Conservation (phyloP, 2,329 filamentous ascomycete genomes). For the Thermochaetoides dissita region DNA sequence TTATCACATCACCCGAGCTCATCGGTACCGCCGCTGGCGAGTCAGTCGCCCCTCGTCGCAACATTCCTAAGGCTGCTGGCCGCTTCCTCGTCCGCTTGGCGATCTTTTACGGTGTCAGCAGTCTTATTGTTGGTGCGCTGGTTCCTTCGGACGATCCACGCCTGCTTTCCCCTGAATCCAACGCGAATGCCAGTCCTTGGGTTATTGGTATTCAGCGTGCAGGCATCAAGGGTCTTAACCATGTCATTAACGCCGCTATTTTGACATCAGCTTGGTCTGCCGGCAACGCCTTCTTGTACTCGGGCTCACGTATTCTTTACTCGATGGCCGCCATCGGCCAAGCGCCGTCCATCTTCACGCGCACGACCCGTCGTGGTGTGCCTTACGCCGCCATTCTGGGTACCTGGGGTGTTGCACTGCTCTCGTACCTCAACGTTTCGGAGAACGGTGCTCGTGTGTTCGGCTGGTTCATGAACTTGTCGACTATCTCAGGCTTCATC, state of each 20-base stretch:
- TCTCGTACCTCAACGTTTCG: constrained; percentile 57
- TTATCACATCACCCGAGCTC: constrained; percentile 49
- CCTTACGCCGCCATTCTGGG: constrained; percentile 40
- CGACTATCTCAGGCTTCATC: constrained; percentile 46
- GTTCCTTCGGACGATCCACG: constrained; percentile 50
- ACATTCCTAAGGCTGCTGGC: constrained; percentile 51
- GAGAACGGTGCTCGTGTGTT: constrained; percentile 50
- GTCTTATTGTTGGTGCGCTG: constrained; percentile 46
- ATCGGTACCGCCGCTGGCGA: constrained; percentile 49
- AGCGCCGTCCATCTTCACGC: constrained; percentile 46
- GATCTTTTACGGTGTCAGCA: constrained; percentile 49
- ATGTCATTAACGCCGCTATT: constrained; percentile 55
- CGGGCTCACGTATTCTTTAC: constrained; percentile 55
- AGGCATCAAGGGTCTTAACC: constrained; percentile 48
- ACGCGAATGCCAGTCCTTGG: constrained; percentile 48
- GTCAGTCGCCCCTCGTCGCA: constrained; percentile 47
- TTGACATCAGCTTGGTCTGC: constrained; percentile 52
- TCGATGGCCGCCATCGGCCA: constrained; percentile 54
- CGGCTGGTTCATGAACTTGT: constrained; percentile 58
- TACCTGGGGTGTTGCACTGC: constrained; percentile 45
- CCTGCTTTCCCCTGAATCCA: constrained; percentile 40
- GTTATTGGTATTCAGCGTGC: constrained; percentile 54
- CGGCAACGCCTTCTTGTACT: constrained; percentile 49
- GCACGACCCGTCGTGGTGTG: constrained; percentile 47
- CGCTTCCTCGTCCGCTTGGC: constrained; percentile 49